Conservation (phyloP, 1,284 basidiomycete species). For the Melampsora larici-populina region DNA sequence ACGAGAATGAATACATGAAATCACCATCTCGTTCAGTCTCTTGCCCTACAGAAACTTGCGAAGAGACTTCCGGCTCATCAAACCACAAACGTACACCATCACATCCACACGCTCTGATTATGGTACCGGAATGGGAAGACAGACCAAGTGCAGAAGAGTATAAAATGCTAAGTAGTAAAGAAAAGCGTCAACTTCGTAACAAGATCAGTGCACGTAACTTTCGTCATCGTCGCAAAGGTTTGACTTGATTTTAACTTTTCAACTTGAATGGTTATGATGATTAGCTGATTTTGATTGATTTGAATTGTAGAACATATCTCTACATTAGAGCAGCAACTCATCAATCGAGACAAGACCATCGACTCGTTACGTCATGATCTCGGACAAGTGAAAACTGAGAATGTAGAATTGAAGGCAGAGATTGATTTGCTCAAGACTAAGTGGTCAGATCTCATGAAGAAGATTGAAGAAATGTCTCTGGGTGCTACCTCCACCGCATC, state of each 20-base stretch:
- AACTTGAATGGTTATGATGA: conserved; percentile 4
- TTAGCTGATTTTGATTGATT: not conserved
- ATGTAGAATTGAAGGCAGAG: conserved; percentile 65
- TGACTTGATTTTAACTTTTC: conserved; percentile 46
- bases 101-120: conserved; percentile 29
- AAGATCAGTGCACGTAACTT: conserved; percentile 96
- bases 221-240: conserved; percentile 83
- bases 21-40: conserved; percentile 4
- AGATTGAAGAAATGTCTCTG: conserved; percentile 39
- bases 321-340: conserved; percentile 87
- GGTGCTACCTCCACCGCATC: not conserved
- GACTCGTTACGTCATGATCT: conserved; percentile 82
- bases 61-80: not conserved
- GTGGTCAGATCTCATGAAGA: conserved; percentile 40
- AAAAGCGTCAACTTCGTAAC: conserved; percentile 92
- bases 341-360: conserved; percentile 84
- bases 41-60: not conserved
- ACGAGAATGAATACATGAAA: too few species aligned
- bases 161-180: conserved; percentile 89
- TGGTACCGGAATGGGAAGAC: conserved; percentile 30
- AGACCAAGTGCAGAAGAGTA: conserved; percentile 81
- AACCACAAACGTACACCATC: conserved; percentile 21
- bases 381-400: conserved; percentile 73
- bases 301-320: conserved; percentile 73
- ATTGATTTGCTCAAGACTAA: conserved; percentile 45